Evolutionary conservation across 2,329 filamentous ascomycete genomes (phyloP).

Genomic region (Aspergillus oerlinghausenensis): DNA sequence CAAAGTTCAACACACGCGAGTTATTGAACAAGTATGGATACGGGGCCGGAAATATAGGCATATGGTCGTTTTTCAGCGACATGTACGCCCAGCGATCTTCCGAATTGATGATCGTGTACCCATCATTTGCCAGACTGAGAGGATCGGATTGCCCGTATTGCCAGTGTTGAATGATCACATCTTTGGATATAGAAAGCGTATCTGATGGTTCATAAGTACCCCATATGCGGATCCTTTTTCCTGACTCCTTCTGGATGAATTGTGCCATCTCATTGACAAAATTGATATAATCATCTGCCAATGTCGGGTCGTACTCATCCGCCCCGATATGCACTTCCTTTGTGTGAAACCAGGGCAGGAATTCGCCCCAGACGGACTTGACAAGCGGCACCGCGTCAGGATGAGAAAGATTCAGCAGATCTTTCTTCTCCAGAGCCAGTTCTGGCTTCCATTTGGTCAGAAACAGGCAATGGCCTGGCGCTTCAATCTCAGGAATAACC

Average conservation of each 20-base stretch:
- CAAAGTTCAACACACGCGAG: slow-evolving; percentile 47
- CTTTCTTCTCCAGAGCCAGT: slow-evolving; percentile 47
- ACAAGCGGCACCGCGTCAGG: slow-evolving; percentile 52
- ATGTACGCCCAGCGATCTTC: slow-evolving; percentile 54
- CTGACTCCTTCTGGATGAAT: slow-evolving; percentile 40
- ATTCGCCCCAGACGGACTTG: slow-evolving; percentile 51
- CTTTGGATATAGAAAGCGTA: slow-evolving; percentile 37
- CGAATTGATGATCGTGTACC: slow-evolving; percentile 51
- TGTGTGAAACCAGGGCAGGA: slow-evolving; percentile 53
- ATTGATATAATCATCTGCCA: slow-evolving; percentile 46
- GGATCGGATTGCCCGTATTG: slow-evolving; percentile 52
- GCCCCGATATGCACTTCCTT: slow-evolving; percentile 55
- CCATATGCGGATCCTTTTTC: slow-evolving; percentile 52
- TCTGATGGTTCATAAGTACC: slow-evolving; percentile 49
- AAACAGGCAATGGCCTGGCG: slow-evolving; percentile 53
- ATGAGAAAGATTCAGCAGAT: slow-evolving; percentile 53
- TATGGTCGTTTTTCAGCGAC: slow-evolving; percentile 52
- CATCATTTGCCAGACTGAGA: slow-evolving; percentile 41
- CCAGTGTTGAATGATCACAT: slow-evolving; percentile 54
- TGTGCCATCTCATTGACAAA: slow-evolving; percentile 52
- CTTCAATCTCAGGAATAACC: slow-evolving; percentile 57
- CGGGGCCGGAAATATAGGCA: slow-evolving; percentile 45
- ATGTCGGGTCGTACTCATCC: slow-evolving; percentile 49
- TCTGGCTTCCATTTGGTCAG: slow-evolving; percentile 58
- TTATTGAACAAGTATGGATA: slow-evolving; percentile 48